Base-by-base conservation (phyloP, 495 filamentous ascomycete species). In the Xylaria castorea region DNA sequence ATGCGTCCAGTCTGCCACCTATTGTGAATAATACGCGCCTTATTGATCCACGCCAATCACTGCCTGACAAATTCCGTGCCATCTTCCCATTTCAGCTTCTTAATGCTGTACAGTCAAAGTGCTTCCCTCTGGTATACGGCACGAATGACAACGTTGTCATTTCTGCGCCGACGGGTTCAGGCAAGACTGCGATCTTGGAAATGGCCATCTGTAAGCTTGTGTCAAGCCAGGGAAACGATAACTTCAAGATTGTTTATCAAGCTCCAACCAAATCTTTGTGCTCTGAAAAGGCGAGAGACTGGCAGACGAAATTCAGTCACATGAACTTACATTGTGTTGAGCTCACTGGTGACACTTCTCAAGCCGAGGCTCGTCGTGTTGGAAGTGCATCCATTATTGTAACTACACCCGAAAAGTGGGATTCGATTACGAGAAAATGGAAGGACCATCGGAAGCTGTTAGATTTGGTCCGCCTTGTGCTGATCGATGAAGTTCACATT, bases 321-420 rank as follows among this genome's bases (percentile, higher is more conserved):
- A 83, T 97, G 74, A 91, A 90, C 42, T 81, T 97, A 14, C 83
- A 87, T 69, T 97, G 94, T 80, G 91, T 92, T 11, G 94, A 97
- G 79, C 84, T 98, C 69, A 99, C 96, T 0, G 96, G 96, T 16
- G 96, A 99, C 80, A 97, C 95, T 0, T 93, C 95, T 58, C 84
- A 89, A 68, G 81, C 83, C 1, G 91, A 97, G 75, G 84, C 97
- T 71, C 85, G 84, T 57, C 89, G 87, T 71, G 92, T 97, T 16
- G 91, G 94, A 66, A 90, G 84, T 75, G 95, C 95, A 46, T 92
- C 91, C 65, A 94, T 99, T 70, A 97, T 99, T 71, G 91, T 99
- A 63, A 98, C 96, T 0, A 99, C 96, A 0, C 96, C 96, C 1
- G 96, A 99, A 81, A 99, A 99, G 79, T 99, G 96, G 96, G 96